These are phyloP conservation scores for Ammopiptanthus mongolicus DNA, from an alignment of 306 rosid genomes.

Conservation along the genomic window DNA sequence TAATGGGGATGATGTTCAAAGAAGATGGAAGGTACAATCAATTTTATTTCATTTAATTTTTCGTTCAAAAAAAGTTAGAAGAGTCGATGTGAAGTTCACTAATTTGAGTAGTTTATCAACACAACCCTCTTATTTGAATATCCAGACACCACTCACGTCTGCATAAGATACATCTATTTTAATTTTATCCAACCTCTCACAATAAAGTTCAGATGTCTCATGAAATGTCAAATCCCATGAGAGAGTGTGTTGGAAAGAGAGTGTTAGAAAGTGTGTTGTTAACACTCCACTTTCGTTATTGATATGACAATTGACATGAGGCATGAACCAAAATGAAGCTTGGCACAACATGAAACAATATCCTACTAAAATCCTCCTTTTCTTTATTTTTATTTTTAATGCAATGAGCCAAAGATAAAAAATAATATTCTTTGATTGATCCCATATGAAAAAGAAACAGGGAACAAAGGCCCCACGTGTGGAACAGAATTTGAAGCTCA, in stretches of 20 bases:
- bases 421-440: constrained; percentile 47
- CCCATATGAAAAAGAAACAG: constrained; percentile 44
- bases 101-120: background rate
- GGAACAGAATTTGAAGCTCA: constrained; percentile 54
- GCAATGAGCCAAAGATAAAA: constrained; percentile 8
- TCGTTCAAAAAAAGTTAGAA: background rate
- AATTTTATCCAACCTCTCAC: no score
- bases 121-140: no score
- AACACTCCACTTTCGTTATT: no score
- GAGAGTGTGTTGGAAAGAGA: no score
- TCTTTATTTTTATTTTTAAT: constrained; percentile 13
- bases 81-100: background rate
- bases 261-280: no score
- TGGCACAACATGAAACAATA: background rate
- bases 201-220: no score
- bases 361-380: constrained; percentile 7
- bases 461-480: constrained; percentile 80
- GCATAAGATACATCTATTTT: no score
- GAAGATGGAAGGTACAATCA: background rate
- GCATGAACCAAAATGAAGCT: constrained; percentile 9
- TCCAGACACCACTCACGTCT: no score
- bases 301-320: background rate
- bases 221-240: no score
- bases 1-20: background rate
- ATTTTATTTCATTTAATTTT: background rate